Conservation (phyloP, 345 rosid genomes). For the Physaria fendleri region DNA sequence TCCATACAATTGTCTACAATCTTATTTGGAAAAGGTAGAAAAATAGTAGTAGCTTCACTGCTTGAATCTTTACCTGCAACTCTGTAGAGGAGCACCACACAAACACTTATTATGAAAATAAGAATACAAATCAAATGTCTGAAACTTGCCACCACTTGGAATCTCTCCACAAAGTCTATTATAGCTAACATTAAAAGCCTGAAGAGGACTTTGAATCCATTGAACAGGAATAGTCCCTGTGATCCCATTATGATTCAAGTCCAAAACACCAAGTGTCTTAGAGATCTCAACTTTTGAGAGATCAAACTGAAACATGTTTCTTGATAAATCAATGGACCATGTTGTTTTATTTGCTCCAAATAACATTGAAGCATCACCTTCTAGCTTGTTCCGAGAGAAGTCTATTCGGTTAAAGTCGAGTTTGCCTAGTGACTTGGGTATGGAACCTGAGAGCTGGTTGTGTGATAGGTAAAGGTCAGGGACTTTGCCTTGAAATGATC, state of each 20-base stretch:
- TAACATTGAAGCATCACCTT: slow-evolving; percentile 58
- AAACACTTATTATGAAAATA: slow-evolving; percentile 70
- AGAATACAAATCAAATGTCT: slow-evolving; percentile 41
- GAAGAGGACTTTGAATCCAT: slow-evolving; percentile 35
- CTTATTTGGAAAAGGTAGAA: background rate
- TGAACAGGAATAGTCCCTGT: slow-evolving; percentile 47
- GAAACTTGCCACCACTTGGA: slow-evolving; percentile 55
- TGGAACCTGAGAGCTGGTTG: slow-evolving; percentile 53
- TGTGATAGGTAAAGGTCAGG: slow-evolving; percentile 52
- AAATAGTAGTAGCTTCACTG: background rate
- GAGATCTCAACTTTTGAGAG: slow-evolving; percentile 43
- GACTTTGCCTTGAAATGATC: slow-evolving; percentile 26
- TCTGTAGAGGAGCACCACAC: slow-evolving; percentile 65
- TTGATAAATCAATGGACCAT: slow-evolving; percentile 40
- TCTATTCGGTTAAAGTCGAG: slow-evolving; percentile 41
- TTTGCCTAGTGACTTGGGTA: slow-evolving; percentile 51
- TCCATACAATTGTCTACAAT: background rate
- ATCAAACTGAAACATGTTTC: slow-evolving; percentile 56
- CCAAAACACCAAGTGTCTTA: slow-evolving; percentile 37
- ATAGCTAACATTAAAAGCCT: slow-evolving; percentile 60
- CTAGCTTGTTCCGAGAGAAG: slow-evolving; percentile 54
- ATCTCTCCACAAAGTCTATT: slow-evolving; percentile 66
- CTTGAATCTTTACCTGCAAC: slow-evolving; percentile 30
- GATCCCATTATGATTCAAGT: slow-evolving; percentile 64
- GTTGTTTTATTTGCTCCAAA: slow-evolving; percentile 52